Percentiles rank a stretch among this genome's conserved stretches.
phyloP scores from a whole-genome alignment of 148 eudicot genomes.

The Rhododendron molle region DNA sequence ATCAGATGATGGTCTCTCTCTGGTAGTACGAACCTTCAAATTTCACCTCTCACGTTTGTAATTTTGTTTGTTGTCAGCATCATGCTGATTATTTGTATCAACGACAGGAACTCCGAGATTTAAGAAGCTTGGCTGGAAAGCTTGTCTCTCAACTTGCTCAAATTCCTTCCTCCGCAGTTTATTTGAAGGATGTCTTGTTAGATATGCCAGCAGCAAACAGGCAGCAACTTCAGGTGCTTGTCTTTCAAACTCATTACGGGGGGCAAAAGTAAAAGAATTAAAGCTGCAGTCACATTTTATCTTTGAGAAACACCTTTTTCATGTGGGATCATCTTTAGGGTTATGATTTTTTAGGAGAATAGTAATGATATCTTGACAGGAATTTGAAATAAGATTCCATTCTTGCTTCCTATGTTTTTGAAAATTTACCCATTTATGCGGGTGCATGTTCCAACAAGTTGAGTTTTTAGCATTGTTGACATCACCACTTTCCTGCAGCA shows the following conservation, averaged over 20 bases:
- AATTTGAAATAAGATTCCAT: not conserved
- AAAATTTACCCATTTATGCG: not conserved
- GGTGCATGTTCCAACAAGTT: not conserved
- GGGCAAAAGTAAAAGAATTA: not conserved
- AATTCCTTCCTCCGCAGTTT: slow-evolving; percentile 62
- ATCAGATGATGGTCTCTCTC: slow-evolving; percentile 47
- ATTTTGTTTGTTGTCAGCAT: not conserved
- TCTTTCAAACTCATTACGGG: not conserved
- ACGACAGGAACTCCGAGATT: slow-evolving; percentile 57
- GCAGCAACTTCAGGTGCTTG: slow-evolving; percentile 81
- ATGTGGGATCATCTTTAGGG: not conserved
- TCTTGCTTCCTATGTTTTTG: not conserved
- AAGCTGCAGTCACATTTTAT: not conserved
- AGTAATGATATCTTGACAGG: not conserved
- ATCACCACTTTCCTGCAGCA: not conserved
- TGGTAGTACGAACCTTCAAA: slow-evolving; percentile 32
- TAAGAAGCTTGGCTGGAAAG: slow-evolving; percentile 54
- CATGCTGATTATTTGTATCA: slow-evolving; percentile 9
- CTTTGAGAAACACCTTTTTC: not conserved
- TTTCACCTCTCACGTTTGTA: not conserved
- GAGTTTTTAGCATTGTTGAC: not conserved
- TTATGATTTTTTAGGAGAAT: not conserved
- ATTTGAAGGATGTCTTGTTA: slow-evolving; percentile 65
- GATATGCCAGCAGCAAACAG: slow-evolving; percentile 66
- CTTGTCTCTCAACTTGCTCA: slow-evolving; percentile 90